phyloP scores from a whole-genome alignment of 768 basidiomycete genomes.

The Russula foetens region DNA sequence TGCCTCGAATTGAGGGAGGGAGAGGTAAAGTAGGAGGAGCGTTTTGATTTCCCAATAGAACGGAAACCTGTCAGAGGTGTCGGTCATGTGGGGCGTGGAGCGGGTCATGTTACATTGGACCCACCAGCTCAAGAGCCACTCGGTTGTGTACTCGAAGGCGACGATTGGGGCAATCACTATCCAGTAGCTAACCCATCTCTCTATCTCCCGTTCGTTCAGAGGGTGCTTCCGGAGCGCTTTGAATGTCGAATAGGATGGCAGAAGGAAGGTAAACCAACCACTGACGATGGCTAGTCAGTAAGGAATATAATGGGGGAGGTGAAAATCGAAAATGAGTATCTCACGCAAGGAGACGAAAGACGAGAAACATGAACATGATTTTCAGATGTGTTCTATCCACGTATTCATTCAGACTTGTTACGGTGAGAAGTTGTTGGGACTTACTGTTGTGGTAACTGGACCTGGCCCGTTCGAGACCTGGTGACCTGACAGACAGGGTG shows the following conservation, averaged over 20 bases:
- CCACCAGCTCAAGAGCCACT: conserved; percentile 61
- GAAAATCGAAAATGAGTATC: neutral
- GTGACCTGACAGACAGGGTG: too few species aligned
- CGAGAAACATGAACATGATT: conserved; percentile 40
- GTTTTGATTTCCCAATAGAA: conserved; percentile 73
- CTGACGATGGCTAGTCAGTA: conserved; percentile 28
- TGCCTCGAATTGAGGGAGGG: conserved; percentile 65
- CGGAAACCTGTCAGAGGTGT: conserved; percentile 44
- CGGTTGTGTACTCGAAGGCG: conserved; percentile 53
- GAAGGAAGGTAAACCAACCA: conserved; percentile 63
- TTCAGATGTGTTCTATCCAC: neutral
- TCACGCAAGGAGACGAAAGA: conserved; percentile 45
- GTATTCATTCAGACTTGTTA: neutral
- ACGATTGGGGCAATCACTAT: conserved; percentile 49
- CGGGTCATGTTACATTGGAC: conserved; percentile 16
- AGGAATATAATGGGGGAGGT: neutral
- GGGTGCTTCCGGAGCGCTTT: conserved; percentile 54
- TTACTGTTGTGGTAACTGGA: neutral
- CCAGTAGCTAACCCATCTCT: conserved; percentile 59
- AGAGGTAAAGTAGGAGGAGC: conserved; percentile 55
- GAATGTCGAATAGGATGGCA: conserved; percentile 59
- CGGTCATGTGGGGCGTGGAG: conserved; percentile 4
- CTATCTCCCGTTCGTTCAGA: conserved; percentile 42
- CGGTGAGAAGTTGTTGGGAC: neutral
- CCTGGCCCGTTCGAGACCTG: too few species aligned